These are phyloP conservation scores for Nicotiana rustica DNA, from an alignment of 305 asterid species.

Conservation along the genomic window DNA sequence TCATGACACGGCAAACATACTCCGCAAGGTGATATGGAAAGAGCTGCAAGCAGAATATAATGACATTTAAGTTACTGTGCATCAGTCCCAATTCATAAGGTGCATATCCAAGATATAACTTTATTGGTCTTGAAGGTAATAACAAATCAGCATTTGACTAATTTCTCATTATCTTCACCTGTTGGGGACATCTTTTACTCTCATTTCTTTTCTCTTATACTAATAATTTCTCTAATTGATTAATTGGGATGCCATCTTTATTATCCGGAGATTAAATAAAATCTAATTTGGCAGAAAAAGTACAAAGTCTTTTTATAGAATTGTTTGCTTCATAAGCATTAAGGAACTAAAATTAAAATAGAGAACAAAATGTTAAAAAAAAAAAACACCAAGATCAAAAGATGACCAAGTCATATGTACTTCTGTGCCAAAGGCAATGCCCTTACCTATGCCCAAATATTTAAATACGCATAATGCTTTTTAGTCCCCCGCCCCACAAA, in stretches of 20 bases:
- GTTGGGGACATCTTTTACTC: slow-evolving; percentile 1
- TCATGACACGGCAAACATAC: slow-evolving; percentile 95
- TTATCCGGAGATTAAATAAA: slow-evolving; percentile 8
- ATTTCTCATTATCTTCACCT: slow-evolving; percentile 16
- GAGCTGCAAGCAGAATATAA: slow-evolving; percentile 66
- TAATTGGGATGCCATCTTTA: background rate
- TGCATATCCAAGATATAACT: slow-evolving; percentile 19
- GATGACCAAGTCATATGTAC: slow-evolving; percentile 1
- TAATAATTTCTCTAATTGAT: background rate
- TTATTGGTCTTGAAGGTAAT: slow-evolving; percentile 23
- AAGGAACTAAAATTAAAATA: background rate
- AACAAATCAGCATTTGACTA: slow-evolving; percentile 1
- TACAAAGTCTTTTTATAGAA: slow-evolving; percentile 2
- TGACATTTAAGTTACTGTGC: slow-evolving; percentile 16
- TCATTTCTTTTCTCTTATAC: slow-evolving; percentile 15
- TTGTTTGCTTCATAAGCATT: slow-evolving; percentile 16
- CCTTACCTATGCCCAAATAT: background rate
- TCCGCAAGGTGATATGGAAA: slow-evolving; percentile 98
- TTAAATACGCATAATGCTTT: background rate
- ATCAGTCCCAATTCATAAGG: background rate
- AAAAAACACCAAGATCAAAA: background rate
- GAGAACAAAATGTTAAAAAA: background rate
- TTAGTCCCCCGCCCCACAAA: background rate
- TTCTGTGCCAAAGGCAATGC: slow-evolving; percentile 12
- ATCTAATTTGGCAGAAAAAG: slow-evolving; percentile 4